phyloP scores from a whole-genome alignment of 1,284 basidiomycete species.

The Bondarzewia mesenterica region DNA sequence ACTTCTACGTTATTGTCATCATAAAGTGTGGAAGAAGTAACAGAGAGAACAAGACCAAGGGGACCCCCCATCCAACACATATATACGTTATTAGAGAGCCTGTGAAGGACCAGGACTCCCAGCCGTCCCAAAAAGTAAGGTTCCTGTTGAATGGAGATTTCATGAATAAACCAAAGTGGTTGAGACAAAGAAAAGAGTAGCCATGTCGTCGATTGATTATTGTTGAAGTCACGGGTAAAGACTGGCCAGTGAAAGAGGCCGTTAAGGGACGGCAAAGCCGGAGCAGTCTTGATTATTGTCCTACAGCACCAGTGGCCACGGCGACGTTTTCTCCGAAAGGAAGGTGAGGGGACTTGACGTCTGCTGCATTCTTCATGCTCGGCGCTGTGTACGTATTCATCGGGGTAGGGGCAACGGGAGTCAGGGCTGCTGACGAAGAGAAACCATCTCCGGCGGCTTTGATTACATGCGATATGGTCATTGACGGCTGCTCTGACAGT shows the following conservation, averaged over 20 bases:
- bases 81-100: neutral
- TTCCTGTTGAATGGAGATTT: slow-evolving; percentile 1
- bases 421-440: neutral
- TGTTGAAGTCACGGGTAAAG: neutral
- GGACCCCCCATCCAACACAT: slow-evolving; percentile 6
- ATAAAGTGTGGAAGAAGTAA: slow-evolving; percentile 7
- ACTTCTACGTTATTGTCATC: neutral
- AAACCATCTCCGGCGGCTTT: neutral
- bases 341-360: slow-evolving; percentile 55
- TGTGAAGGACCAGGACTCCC: neutral
- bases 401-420: slow-evolving; percentile 8
- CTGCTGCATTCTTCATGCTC: slow-evolving; percentile 32
- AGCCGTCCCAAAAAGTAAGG: neutral
- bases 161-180: slow-evolving; percentile 5
- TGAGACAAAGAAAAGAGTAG: neutral
- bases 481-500: neutral
- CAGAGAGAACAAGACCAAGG: slow-evolving; percentile 10
- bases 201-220: neutral
- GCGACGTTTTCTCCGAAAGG: slow-evolving; percentile 58
- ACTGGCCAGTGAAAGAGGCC: neutral
- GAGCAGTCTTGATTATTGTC: slow-evolving; percentile 31
- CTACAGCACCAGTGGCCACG: slow-evolving; percentile 42
- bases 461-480: neutral
- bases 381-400: slow-evolving; percentile 28
- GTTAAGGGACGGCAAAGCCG: neutral